Evolutionary conservation across 805 yeast genomes (phyloP), one percentile per base, ranked within the genome.

Genomic region (Starmerella etchellsii): DNA sequence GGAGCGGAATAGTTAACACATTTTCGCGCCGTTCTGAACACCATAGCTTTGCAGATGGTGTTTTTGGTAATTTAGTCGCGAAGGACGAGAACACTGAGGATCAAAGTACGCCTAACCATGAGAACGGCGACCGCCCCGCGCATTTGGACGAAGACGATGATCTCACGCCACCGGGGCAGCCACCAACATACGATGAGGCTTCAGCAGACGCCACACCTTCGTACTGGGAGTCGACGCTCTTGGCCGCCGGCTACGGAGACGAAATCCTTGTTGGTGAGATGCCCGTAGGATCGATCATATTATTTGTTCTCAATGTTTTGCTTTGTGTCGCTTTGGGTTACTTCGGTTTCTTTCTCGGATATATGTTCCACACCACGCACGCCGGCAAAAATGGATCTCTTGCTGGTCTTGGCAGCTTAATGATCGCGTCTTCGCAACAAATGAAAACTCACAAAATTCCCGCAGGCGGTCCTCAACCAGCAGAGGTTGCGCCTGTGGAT

Each of bases 381-480:
- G 96, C 97, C 4, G 94, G 96, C 3, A 84, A 83, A 57, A 87
- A 87, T 54, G 98, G 98, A 2, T 79, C 96, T 1, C 68, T 94
- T 46, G 81, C 88, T 16, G 98, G 98, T 0, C 63, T 91, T 42
- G 97, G 97, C 2, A 56, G 81, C 45, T 84, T 95, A 0, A 71
- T 91, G 48, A 66, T 88, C 39, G 73, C 78, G 40, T 75, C 77
- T 49, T 94, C 81, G 2, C 71, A 69, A 47, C 63, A 68, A 25
- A 66, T 74, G 63, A 61, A 72, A 28, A 78, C 81, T 2, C 61
- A 62, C 42, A 59, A 61, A 46, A 39, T 51, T 3, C 28, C 52
- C 9, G 34, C 49, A 37, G 39, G 56, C 30, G 34, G 55, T 47
- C 33, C 56, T 37, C 26, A 52, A 35, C 47, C 54, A 46, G 21